Conservation (phyloP, 495 filamentous ascomycete genomes). For the Neurospora sp. region DNA sequence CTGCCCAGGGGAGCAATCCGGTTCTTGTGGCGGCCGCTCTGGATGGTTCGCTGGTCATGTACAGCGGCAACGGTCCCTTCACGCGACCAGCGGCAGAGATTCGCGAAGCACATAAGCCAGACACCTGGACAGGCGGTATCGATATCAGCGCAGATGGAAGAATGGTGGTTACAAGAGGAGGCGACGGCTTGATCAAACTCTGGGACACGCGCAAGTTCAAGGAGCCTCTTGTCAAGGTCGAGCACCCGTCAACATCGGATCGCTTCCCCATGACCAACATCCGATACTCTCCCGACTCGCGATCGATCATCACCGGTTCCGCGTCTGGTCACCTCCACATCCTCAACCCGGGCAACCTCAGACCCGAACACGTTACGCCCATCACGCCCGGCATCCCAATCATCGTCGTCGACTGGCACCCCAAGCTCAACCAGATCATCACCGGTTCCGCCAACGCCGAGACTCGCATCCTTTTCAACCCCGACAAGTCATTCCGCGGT, state of each 20-base stretch:
- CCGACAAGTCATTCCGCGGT: conserved; percentile 65
- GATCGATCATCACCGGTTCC: conserved; percentile 82
- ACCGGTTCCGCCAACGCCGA: conserved; percentile 86
- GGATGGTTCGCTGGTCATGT: conserved; percentile 89
- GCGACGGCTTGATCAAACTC: conserved; percentile 72
- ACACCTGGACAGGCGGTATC: conserved; percentile 91
- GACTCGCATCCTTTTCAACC: conserved; percentile 84
- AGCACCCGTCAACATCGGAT: conserved; percentile 70
- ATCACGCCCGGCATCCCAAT: conserved; percentile 75
- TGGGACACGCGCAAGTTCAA: conserved; percentile 99
- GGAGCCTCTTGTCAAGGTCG: conserved; percentile 64
- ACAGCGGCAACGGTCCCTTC: conserved; percentile 79
- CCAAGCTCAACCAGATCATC: conserved; percentile 90
- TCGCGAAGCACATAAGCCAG: conserved; percentile 65
- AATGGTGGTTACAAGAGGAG: conserved; percentile 78
- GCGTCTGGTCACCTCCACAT: conserved; percentile 81
- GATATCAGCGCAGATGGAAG: conserved; percentile 86
- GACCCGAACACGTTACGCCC: conserved; percentile 69
- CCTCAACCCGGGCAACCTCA: conserved; percentile 81
- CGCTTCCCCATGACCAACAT: conserved; percentile 81
- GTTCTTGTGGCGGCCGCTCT: conserved; percentile 79
- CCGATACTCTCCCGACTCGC: conserved; percentile 71
- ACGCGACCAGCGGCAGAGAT: conserved; percentile 80
- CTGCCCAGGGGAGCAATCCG: conserved; percentile 63
- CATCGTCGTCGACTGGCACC: conserved; percentile 81